Conservation (phyloP, 139 green algal species). For the Yamagishiella unicocca region DNA sequence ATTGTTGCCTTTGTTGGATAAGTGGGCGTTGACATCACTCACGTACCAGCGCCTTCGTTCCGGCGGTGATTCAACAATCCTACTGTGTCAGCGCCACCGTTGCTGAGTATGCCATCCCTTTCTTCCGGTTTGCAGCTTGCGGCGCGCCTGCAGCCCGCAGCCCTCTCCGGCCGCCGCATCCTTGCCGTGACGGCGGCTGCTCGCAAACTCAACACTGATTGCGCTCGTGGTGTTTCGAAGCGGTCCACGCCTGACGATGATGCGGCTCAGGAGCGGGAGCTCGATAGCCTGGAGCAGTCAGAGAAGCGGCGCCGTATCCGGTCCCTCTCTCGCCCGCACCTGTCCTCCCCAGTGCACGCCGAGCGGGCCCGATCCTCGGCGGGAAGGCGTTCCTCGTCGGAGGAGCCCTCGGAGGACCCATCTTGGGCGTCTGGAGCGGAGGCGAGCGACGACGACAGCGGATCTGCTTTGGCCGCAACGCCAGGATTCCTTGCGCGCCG, state of each 20-base stretch:
- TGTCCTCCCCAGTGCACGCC: not conserved
- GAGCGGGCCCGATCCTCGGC: not conserved
- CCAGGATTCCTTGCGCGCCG: not conserved
- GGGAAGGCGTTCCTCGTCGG: conserved; percentile 5
- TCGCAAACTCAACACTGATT: not conserved
- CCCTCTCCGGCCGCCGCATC: conserved; percentile 23
- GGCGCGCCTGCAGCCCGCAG: conserved; percentile 23
- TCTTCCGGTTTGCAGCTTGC: conserved; percentile 25
- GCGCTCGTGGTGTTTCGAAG: not conserved
- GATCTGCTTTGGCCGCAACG: not conserved
- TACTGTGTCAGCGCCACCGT: no score
- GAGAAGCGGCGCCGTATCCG: conserved; percentile 25
- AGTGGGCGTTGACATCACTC: no score
- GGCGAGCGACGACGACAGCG: conserved; percentile 30
- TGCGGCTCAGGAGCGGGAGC: not conserved
- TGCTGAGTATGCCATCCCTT: no score
- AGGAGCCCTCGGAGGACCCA: not conserved
- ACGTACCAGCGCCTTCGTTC: no score
- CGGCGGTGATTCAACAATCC: no score
- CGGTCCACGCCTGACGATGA: not conserved
- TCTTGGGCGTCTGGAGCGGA: conserved; percentile 23
- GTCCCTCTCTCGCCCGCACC: not conserved
- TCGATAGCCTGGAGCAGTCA: not conserved
- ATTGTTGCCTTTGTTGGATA: no score
- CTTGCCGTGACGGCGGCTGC: conserved; percentile 31